Conservation (phyloP, 1,284 basidiomycete species). For the Apiotrichum veenhuisii region DNA sequence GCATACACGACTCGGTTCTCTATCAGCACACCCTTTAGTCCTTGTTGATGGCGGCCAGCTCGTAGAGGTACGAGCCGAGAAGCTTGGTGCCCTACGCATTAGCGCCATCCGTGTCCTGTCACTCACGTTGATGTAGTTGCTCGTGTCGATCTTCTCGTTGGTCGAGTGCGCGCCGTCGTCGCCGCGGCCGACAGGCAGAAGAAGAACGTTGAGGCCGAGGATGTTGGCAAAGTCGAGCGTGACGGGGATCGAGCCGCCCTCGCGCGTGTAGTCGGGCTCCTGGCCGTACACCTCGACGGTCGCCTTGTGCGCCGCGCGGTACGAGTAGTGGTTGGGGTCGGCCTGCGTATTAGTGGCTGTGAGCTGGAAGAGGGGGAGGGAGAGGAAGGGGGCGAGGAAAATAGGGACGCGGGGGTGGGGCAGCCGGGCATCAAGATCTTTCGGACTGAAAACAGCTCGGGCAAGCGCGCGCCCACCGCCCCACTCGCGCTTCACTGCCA, state of each 20-base stretch:
- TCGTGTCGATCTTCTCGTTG: conserved; percentile 91
- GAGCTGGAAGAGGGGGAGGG: no score
- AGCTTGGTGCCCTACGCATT: conserved; percentile 59
- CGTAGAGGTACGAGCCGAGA: conserved; percentile 77
- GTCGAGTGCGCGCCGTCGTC: conserved; percentile 83
- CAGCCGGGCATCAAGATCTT: no score
- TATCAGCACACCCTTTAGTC: conserved; percentile 2
- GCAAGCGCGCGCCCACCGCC: no score
- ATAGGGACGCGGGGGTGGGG: no score
- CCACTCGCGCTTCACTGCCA: background rate
- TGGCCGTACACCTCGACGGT: conserved; percentile 71
- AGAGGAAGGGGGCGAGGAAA: no score
- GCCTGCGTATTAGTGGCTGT: background rate
- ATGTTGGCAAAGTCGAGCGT: conserved; percentile 93
- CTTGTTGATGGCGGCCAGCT: conserved; percentile 56
- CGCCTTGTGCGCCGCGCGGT: conserved; percentile 78
- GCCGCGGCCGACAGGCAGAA: conserved; percentile 88
- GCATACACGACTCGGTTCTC: background rate
- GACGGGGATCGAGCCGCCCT: conserved; percentile 92
- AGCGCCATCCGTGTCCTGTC: conserved; percentile 1
- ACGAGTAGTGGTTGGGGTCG: conserved; percentile 77
- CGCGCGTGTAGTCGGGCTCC: conserved; percentile 82
- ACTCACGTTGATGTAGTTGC: conserved; percentile 74
- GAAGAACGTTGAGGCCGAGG: conserved; percentile 65
- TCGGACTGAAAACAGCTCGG: no score